A percentile compares a stretch with the other conserved stretches of the same genome.
phyloP scores from a whole-genome alignment of 345 rosid species.

The Brassica napus region DNA sequence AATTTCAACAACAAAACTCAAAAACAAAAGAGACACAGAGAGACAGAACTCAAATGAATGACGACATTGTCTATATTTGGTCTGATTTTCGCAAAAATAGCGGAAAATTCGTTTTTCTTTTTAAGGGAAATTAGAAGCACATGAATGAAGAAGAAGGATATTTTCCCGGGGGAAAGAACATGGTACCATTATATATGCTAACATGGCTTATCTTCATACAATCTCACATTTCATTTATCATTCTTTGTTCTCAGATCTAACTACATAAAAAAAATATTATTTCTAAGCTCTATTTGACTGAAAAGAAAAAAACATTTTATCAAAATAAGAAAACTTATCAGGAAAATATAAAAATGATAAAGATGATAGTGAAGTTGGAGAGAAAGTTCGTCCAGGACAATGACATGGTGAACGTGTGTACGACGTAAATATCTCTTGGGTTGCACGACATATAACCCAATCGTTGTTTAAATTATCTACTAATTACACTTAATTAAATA shows the following conservation, averaged over 20 bases:
- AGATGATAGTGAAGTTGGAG: slow-evolving; percentile 22
- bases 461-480: slow-evolving; percentile 22
- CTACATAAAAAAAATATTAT: background rate
- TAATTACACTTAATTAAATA: background rate
- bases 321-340: background rate
- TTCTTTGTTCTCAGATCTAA: slow-evolving; percentile 22
- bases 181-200: slow-evolving; percentile 17
- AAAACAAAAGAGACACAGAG: background rate
- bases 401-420: slow-evolving; percentile 36
- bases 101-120: slow-evolving; percentile 25
- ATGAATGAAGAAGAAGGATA: slow-evolving; percentile 15
- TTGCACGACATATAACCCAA: slow-evolving; percentile 38
- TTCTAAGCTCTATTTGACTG: background rate
- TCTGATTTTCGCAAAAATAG: background rate
- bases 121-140: slow-evolving; percentile 7
- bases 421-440: slow-evolving; percentile 36
- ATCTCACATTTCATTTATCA: background rate
- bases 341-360: background rate
- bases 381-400: slow-evolving; percentile 21
- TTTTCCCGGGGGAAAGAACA: slow-evolving; percentile 40
- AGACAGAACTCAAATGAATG: slow-evolving; percentile 16
- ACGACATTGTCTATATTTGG: slow-evolving; percentile 27
- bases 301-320: background rate
- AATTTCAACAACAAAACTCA: slow-evolving; percentile 19
- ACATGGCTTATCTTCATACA: slow-evolving; percentile 3